Percentiles rank a stretch among this genome's conserved stretches.
Conservation (phyloP, 352 stramenopile genomes). For the Phytophthora niederhauseri region DNA sequence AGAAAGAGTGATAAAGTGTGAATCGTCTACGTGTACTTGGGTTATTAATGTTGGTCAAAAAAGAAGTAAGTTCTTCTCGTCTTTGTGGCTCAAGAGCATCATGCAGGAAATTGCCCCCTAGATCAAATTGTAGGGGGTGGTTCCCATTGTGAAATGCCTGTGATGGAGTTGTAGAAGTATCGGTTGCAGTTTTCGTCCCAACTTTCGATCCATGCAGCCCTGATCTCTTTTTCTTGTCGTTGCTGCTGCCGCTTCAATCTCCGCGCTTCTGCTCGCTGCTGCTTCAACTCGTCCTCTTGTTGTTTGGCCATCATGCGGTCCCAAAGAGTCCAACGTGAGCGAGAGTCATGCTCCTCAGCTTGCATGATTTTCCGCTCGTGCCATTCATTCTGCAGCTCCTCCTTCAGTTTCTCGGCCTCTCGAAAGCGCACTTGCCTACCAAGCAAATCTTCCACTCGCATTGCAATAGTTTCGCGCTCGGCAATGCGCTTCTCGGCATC, state of each 20-base stretch:
- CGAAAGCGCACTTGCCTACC: constrained; percentile 49
- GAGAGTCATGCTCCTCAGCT: constrained; percentile 45
- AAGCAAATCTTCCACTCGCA: constrained; percentile 60
- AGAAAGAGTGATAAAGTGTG: background rate
- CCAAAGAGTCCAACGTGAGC: constrained; percentile 40
- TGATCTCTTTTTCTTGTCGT: constrained; percentile 36
- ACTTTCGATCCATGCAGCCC: constrained; percentile 48
- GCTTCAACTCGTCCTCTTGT: constrained; percentile 41
- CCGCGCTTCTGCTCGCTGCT: constrained; percentile 38
- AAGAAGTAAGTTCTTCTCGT: no score
- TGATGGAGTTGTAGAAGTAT: constrained; percentile 71
- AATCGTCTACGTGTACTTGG: no score
- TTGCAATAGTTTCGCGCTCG: constrained; percentile 38
- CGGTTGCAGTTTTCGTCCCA: constrained; percentile 57
- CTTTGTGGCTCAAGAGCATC: no score
- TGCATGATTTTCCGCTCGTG: constrained; percentile 52
- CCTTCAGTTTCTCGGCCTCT: constrained; percentile 38
- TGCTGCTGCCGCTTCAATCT: constrained; percentile 39
- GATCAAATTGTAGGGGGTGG: constrained; percentile 16
- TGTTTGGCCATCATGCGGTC: constrained; percentile 30
- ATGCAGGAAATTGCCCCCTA: no score
- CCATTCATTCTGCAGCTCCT: constrained; percentile 44
- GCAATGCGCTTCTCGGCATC: constrained; percentile 45
- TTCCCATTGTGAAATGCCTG: constrained; percentile 65
- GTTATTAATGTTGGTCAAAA: no score